These are phyloP conservation scores for Saprolegnia parasitica DNA, from an alignment of 352 stramenopile species.

Conservation along the genomic window DNA sequence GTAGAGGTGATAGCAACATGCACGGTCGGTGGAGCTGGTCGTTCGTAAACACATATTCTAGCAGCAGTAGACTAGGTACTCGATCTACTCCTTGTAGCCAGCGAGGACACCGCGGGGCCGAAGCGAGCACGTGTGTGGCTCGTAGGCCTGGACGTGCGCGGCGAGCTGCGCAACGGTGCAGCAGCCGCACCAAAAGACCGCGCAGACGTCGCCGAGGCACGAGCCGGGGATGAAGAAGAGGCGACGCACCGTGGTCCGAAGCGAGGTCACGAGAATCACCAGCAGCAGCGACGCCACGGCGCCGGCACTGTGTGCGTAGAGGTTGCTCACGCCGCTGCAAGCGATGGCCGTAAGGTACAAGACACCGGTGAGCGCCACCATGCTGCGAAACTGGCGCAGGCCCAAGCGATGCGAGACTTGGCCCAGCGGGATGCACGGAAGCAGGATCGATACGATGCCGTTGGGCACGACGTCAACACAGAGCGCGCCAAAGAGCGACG, in stretches of 20 bases:
- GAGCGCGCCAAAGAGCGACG: neutral
- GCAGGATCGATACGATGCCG: neutral
- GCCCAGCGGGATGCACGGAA: neutral
- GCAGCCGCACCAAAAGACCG: conserved; percentile 39
- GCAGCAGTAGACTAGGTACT: no score
- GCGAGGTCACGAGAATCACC: neutral
- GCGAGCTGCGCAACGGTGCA: conserved; percentile 51
- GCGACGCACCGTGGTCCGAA: conserved; percentile 35
- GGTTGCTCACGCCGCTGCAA: neutral
- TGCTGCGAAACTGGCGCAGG: neutral
- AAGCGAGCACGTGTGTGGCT: conserved; percentile 35
- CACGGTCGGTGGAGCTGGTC: no score
- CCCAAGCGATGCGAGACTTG: conserved; percentile 15
- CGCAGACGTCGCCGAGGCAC: conserved; percentile 36
- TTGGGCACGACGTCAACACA: neutral
- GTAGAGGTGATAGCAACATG: no score
- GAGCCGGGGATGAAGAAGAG: conserved; percentile 50
- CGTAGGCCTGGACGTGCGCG: conserved; percentile 42
- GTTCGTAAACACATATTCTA: no score
- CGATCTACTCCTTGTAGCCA: conserved; percentile 37
- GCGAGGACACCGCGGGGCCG: conserved; percentile 37
- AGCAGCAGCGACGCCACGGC: neutral
- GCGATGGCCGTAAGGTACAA: conserved; percentile 9
- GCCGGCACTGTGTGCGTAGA: neutral
- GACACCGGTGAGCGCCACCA: neutral